Percentiles rank a stretch among this genome's conserved stretches.
phyloP scores from a whole-genome alignment of 1,284 basidiomycete species.

The Leucoagaricus sp. region DNA sequence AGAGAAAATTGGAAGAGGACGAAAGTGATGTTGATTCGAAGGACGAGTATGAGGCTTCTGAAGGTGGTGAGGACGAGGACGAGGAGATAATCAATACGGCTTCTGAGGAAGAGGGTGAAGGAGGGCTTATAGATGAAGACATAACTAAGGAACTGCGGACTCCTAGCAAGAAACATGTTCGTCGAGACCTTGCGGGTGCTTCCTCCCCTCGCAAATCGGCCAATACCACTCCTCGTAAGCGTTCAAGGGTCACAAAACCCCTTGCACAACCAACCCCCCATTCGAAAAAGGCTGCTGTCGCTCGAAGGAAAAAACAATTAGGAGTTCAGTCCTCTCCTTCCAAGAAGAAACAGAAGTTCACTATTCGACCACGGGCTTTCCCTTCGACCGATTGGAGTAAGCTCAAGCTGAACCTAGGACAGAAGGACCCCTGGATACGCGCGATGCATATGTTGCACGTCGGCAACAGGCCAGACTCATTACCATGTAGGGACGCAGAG shows the following conservation, averaged over 20 bases:
- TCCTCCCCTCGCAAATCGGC: constrained; percentile 4
- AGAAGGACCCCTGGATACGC: constrained; percentile 78
- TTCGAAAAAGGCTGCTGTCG: constrained; percentile 26
- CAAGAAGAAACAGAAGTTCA: constrained; percentile 15
- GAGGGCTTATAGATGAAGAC: constrained; percentile 19
- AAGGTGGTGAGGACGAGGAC: constrained; percentile 18
- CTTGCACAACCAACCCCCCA: constrained; percentile 33
- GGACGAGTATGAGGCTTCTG: constrained; percentile 14
- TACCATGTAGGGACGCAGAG: constrained; percentile 92
- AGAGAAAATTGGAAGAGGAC: constrained; percentile 15
- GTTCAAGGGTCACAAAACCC: constrained; percentile 16
- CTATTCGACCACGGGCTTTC: constrained; percentile 5
- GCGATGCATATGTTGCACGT: constrained; percentile 93
- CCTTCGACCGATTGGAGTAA: constrained; percentile 11
- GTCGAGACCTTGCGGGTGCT: constrained; percentile 22
- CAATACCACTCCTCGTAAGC: constrained; percentile 22
- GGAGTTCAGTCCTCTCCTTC: constrained; percentile 6
- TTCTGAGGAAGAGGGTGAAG: constrained; percentile 8
- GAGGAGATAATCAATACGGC: constrained; percentile 3
- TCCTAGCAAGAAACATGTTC: constrained; percentile 18
- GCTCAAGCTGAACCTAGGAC: constrained; percentile 49
- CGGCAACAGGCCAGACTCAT: constrained; percentile 85
- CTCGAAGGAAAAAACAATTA: not conserved
- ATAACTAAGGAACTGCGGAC: constrained; percentile 19
- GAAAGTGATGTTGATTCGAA: constrained; percentile 8